Evolutionary conservation across 352 stramenopile genomes (phyloP).

Genomic region (Phytophthora boehmeriae): DNA sequence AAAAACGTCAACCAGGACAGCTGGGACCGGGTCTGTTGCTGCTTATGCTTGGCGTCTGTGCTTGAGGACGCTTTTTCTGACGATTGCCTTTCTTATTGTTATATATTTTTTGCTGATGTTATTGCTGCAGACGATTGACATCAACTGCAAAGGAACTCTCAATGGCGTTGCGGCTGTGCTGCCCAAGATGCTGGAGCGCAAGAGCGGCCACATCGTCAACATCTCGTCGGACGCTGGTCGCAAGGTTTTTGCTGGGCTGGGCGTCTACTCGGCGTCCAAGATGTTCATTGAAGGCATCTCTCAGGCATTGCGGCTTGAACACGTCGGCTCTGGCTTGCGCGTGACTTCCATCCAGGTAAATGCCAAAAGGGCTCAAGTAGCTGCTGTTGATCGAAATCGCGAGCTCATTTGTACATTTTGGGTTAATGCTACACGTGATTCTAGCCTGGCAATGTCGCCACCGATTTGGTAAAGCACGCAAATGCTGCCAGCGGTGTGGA

Average conservation of each 20-base stretch:
- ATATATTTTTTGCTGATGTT: conserved; percentile 4
- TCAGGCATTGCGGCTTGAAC: conserved; percentile 85
- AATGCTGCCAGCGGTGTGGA: conserved; percentile 74
- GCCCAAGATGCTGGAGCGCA: conserved; percentile 74
- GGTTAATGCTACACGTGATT: conserved; percentile 9
- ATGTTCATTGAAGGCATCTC: conserved; percentile 93
- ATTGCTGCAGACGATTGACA: conserved; percentile 79
- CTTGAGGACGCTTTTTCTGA: background rate
- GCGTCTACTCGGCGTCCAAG: conserved; percentile 91
- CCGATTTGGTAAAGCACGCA: conserved; percentile 89
- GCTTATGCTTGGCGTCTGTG: conserved; percentile 3
- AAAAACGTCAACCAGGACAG: conserved; percentile 91
- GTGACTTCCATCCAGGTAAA: conserved; percentile 86
- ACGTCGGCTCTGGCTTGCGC: conserved; percentile 83
- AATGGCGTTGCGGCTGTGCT: conserved; percentile 86
- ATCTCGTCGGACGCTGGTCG: conserved; percentile 87
- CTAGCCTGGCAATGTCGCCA: conserved; percentile 90
- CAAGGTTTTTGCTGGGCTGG: conserved; percentile 83
- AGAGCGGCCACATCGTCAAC: conserved; percentile 85
- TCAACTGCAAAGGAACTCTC: conserved; percentile 93
- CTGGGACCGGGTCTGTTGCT: conserved; percentile 69
- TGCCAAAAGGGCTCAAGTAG: background rate
- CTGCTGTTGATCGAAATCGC: background rate
- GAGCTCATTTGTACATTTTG: conserved; percentile 1
- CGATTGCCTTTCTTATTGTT: background rate